Base-by-base conservation (phyloP, 2,329 filamentous ascomycete genomes). In the Curvularia verruculosa region DNA sequence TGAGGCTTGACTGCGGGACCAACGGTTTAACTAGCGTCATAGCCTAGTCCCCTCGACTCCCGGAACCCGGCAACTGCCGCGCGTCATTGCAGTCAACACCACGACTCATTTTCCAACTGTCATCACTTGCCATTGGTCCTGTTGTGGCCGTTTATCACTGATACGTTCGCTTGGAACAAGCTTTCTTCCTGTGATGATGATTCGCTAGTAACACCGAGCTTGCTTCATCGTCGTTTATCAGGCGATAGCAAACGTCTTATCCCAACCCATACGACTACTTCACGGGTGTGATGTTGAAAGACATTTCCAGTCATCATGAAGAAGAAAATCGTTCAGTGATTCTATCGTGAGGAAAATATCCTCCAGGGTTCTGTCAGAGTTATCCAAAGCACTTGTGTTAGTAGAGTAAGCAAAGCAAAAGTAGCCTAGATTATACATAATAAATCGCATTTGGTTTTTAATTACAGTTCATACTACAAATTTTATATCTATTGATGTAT, bases 1-100 rank as follows among this genome's bases (percentile, higher is more conserved):
- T 53, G 60, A 57, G 54, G 46, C 34, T 55, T 57, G 52, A 58
- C 46, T 34, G 57, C 37, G 52, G 55, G 49, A 47, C 48, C 15
- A 34, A 34, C 23, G 50, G 54, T 60, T 50, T 54, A 41, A 54
- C 54, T 60, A 60, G 36, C 40, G n/a, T n/a, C n/a, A n/a, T n/a
- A n/a, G n/a, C n/a, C n/a, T n/a, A n/a, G n/a, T 26, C 36, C 12
- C 52, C 53, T 34, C 49, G 26, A 34, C 3, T 13, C 39, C 41
- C 31, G 47, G 47, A 26, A 39, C 26, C 19, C 53, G 41, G 53
- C 53, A 55, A n/a, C 5, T 24, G 46, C 46, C 46, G 46, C 46
- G 46, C 46, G 34, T 49, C 46, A 49, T 39, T 34, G 10, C 21
- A 31, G 3, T 24, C 18, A 46, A 34, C 44, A 46, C 28, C 44